phyloP scores from a whole-genome alignment of 140 eudicot genomes.

The Erigeron philadelphicus region DNA sequence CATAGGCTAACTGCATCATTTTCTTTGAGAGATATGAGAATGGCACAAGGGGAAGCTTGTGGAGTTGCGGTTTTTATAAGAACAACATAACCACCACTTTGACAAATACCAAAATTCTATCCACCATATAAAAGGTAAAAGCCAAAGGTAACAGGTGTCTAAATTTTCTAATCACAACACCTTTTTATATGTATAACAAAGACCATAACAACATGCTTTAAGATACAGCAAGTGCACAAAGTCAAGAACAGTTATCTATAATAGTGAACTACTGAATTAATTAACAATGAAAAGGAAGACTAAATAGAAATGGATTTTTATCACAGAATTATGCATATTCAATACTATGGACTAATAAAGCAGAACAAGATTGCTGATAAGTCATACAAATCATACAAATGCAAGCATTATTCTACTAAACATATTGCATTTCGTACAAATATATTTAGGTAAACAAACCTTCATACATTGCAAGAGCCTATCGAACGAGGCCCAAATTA shows the following conservation, averaged over 20 bases:
- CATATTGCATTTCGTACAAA: neutral
- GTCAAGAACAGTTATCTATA: conserved; percentile 4
- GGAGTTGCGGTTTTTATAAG: neutral
- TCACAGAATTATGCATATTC: neutral
- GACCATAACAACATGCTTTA: neutral
- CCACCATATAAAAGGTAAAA: neutral
- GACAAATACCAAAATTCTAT: neutral
- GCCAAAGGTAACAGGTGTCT: neutral
- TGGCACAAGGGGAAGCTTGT: too few species aligned
- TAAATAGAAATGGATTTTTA: neutral
- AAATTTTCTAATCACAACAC: neutral
- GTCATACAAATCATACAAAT: neutral
- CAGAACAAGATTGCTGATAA: neutral
- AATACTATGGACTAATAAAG: neutral
- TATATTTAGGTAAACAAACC: neutral
- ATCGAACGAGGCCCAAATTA: conserved; percentile 63
- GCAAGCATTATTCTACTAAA: neutral
- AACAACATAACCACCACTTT: neutral
- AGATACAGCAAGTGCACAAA: neutral
- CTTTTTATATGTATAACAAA: neutral
- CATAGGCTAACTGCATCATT: neutral
- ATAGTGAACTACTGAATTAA: neutral
- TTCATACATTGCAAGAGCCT: neutral
- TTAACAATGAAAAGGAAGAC: neutral
- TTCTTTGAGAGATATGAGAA: neutral